Evolutionary conservation across 495 filamentous ascomycete species (phyloP), one percentile per base, ranked within the genome.

Genomic region (Podospora anserina): DNA sequence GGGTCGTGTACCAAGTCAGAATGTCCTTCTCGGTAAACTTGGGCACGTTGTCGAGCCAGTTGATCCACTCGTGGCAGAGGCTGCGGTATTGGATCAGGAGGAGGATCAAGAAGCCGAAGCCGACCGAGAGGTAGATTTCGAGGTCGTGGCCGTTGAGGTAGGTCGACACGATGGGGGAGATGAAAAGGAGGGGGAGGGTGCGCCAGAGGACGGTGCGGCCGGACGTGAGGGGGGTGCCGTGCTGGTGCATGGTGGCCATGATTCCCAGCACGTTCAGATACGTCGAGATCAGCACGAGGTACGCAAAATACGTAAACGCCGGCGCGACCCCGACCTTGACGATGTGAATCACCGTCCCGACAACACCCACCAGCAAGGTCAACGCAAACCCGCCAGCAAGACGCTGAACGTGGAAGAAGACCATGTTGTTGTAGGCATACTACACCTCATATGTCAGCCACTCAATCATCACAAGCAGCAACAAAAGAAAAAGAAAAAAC

Each of bases 291-390:
- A 82, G 74, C 18, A 85, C 66, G 0, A 85, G 69, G 61, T 86
- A 86, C 7, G 83, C 79, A 63, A 82, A 81, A 66, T 85, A 86
- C 34, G 83, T 74, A 23, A 86, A 81, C 34, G 81, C 84, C 15
- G 78, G 74, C 26, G 34, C 60, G 2, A 71, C 55, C 2, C 68
- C 64, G 9, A 44, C 27, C 34, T 77, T 70, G 28, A 71, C n/a
- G 7, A 26, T 54, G 16, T 71, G 71, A 18, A 70, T 49, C 1
- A 76, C 26, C 6, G 66, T 61, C 4, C 75, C 73, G 3, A 67
- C 49, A 20, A 71, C 5, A 4, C 59, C 72, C 0, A 72, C 70
- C 15, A 72, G 4, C 18, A 74, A 28, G 4, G 71, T 69, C 15
- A 77, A 66, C 1, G 74, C 53, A 34, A 77, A 72, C 0, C 71